These are phyloP conservation scores for Parathielavia appendiculata DNA, from an alignment of 495 filamentous ascomycete species.

Conservation along the genomic window DNA sequence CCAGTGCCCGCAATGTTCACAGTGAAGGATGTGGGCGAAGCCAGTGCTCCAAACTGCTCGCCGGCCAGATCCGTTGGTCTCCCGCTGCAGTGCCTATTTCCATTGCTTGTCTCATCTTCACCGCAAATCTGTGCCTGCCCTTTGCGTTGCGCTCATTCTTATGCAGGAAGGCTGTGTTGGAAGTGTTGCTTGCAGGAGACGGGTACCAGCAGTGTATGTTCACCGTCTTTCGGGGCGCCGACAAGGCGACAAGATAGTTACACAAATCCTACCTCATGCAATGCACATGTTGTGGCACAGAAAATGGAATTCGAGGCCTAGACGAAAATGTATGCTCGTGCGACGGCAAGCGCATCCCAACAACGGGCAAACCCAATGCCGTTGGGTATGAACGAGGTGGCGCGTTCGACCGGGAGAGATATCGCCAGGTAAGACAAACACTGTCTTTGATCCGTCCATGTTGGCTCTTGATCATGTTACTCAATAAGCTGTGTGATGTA, in stretches of 20 bases:
- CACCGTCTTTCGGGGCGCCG: too few relatives aligned
- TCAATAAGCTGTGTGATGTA: background rate
- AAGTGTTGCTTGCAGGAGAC: too few relatives aligned
- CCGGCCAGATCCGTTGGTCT: too few relatives aligned
- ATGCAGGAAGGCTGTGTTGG: background rate
- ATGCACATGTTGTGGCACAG: background rate
- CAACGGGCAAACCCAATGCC: background rate
- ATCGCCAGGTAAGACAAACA: background rate
- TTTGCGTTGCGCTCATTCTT: background rate
- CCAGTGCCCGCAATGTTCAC: too few relatives aligned
- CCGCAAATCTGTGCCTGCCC: background rate
- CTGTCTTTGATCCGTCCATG: background rate
- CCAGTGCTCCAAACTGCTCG: background rate
- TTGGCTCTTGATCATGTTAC: background rate
- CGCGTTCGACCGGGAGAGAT: background rate
- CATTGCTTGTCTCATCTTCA: background rate
- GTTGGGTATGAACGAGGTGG: conserved; percentile 1
- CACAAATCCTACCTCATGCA: background rate
- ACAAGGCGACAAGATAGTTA: too few relatives aligned
- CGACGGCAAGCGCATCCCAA: background rate
- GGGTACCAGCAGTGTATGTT: too few relatives aligned
- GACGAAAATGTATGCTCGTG: background rate
- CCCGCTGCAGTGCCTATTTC: too few relatives aligned
- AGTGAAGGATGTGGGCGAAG: background rate
- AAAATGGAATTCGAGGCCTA: background rate